Conservation (phyloP, 148 eudicot genomes). For the Tetragonia tetragonoides region DNA sequence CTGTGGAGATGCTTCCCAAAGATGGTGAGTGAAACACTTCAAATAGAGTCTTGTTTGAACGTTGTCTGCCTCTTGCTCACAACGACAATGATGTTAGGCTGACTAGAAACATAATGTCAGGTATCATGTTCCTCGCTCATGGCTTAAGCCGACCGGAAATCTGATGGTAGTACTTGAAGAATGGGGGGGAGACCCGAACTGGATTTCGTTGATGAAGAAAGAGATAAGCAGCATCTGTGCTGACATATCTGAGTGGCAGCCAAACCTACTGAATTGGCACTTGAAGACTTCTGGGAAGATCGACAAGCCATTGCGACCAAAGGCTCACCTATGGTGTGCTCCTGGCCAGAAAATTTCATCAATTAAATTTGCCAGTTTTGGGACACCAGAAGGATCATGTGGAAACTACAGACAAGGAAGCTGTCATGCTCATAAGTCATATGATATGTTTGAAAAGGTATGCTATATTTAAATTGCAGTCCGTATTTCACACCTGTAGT, state of each 20-base stretch:
- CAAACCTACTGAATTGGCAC: constrained; percentile 52
- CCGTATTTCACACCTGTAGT: not conserved
- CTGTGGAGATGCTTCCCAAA: constrained; percentile 81
- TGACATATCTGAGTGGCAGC: constrained; percentile 72
- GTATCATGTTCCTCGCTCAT: constrained; percentile 87
- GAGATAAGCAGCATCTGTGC: constrained; percentile 61
- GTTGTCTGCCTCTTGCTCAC: not conserved
- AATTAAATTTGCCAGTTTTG: constrained; percentile 81
- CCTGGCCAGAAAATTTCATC: constrained; percentile 66
- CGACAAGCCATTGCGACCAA: constrained; percentile 57
- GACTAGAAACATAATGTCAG: constrained; percentile 35
- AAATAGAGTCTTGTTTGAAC: not conserved
- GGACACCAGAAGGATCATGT: constrained; percentile 71
- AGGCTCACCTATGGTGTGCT: constrained; percentile 66
- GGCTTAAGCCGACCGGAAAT: constrained; percentile 74
- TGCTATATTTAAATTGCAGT: not conserved
- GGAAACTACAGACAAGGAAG: constrained; percentile 67
- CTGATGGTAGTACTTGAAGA: constrained; percentile 81
- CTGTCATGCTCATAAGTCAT: constrained; percentile 72
- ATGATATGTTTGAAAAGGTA: constrained; percentile 73
- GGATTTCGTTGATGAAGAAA: constrained; percentile 65
- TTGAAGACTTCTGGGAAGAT: constrained; percentile 55
- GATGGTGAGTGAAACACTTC: constrained; percentile 49
- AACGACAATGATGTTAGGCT: not conserved
- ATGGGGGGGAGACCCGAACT: constrained; percentile 72